Evolutionary conservation across 2,329 filamentous ascomycete genomes (phyloP), one percentile per base, ranked within the genome.

Genomic region (Sclerotinia nivalis): DNA sequence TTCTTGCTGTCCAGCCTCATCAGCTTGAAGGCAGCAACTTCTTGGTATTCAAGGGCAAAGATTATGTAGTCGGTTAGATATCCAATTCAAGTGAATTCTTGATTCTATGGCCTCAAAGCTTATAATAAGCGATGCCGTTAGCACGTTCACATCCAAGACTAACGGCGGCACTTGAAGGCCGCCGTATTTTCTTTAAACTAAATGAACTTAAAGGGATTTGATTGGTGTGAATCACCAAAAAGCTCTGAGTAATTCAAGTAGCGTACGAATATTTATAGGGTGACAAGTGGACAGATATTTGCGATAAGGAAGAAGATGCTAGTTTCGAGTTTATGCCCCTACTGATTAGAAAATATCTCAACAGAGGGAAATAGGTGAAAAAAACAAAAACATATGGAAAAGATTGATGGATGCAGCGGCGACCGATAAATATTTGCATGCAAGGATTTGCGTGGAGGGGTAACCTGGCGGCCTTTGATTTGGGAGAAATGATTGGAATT

Each of bases 381-480:
- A 47, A 65, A 65, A 34, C 4, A 43, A 43, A 20, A 15, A 31
- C 20, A n/a, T 34, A 58, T 43, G 15, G 28, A 61, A 54, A 55
- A 66, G 22, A 37, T 31, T 49, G 10, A 61, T 40, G 67, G 45
- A 55, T 61, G 66, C 37, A 54, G 58, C 58, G 50, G 67, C 67
- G 58, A 49, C 49, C 20, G 49, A 54, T 45, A 54, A 54, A 64
- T 68, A 43, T 69, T 47, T 45, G 54, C 34, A 64, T 10, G 3
- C 45, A 69, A 45, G 67, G 58, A 34, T 43, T n/a, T 52, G 58
- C 34, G 59, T 68, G 37, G 67, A 69, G 67, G 67, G 67, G 58
- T 64, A 69, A 69, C 67, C 58, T 69, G 67, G 67, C 67, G 58
- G 28, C 7, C 28, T 64, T 55, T 64, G 67, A 64, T 69, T 69